Evolutionary conservation across 768 basidiomycete genomes (phyloP).

Genomic region (Melanogaster broomeanus): DNA sequence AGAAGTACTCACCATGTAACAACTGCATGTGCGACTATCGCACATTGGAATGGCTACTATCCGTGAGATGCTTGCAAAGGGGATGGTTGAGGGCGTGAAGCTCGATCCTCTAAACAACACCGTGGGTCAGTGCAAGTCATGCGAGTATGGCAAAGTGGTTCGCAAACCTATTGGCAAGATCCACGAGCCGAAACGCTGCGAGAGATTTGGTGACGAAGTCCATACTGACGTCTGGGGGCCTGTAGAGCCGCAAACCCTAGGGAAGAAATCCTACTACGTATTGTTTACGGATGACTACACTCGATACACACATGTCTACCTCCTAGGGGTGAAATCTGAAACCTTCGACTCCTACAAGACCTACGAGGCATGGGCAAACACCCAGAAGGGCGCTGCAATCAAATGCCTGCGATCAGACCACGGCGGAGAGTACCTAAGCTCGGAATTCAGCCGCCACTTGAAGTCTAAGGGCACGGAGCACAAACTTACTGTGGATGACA

Average conservation of each 20-base stretch:
- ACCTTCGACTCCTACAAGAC: not conserved
- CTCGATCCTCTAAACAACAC: not conserved
- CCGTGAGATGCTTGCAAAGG: not conserved
- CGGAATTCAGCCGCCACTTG: not conserved
- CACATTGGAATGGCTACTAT: not conserved
- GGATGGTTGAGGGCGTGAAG: not conserved
- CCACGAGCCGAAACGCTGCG: not conserved
- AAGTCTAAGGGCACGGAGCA: not conserved
- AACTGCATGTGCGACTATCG: not conserved
- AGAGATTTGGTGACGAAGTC: too few relatives aligned
- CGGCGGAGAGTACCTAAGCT: not conserved
- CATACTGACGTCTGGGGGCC: conserved; percentile 33
- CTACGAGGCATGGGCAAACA: not conserved
- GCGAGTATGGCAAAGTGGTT: conserved; percentile 6
- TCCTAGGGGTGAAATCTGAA: too few relatives aligned
- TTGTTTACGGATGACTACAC: conserved; percentile 19
- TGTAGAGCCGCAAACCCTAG: conserved; percentile 10
- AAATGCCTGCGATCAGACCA: not conserved
- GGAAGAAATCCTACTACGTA: conserved; percentile 27
- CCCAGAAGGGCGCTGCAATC: not conserved
- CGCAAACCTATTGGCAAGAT: conserved; percentile 5
- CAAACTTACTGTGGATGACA: too few relatives aligned
- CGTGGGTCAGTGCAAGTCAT: conserved; percentile 5
- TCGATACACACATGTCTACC: too few relatives aligned
- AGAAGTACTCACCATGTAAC: not conserved